phyloP scores from a whole-genome alignment of 768 basidiomycete genomes.

The Hygrophorus pudorinus region DNA sequence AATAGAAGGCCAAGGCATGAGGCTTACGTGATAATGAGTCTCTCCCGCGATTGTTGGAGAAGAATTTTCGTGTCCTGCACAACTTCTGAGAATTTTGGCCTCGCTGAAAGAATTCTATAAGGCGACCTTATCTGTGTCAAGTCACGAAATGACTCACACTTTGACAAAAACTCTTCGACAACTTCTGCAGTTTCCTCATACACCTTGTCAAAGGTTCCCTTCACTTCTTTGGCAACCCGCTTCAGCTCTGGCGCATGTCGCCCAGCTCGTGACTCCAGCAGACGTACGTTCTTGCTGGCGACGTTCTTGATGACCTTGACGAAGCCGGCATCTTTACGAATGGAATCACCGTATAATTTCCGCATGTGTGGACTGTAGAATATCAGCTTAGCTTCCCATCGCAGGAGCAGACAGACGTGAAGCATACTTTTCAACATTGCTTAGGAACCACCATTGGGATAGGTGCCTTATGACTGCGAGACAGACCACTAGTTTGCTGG shows the following conservation, averaged over 20 bases:
- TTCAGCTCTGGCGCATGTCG: slow-evolving; percentile 75
- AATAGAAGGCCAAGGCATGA: not conserved
- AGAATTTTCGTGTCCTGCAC: slow-evolving; percentile 89
- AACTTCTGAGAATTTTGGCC: slow-evolving; percentile 79
- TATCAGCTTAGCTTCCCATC: slow-evolving; percentile 2
- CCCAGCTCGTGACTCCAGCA: slow-evolving; percentile 68
- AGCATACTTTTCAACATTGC: slow-evolving; percentile 79
- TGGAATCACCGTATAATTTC: slow-evolving; percentile 85
- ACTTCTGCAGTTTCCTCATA: slow-evolving; percentile 89
- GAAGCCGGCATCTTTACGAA: slow-evolving; percentile 94
- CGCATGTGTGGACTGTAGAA: slow-evolving; percentile 88
- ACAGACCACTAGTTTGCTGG: slow-evolving; percentile 81
- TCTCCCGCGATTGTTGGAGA: slow-evolving; percentile 83
- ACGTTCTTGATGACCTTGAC: slow-evolving; percentile 97
- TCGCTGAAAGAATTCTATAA: slow-evolving; percentile 39
- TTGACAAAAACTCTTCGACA: slow-evolving; percentile 88
- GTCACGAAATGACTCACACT: slow-evolving; percentile 45
- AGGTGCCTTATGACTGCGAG: slow-evolving; percentile 81
- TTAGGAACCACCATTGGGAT: slow-evolving; percentile 95
- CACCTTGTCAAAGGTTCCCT: slow-evolving; percentile 91
- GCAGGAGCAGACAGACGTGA: slow-evolving; percentile 1
- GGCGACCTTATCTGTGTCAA: not conserved
- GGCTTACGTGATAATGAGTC: slow-evolving; percentile 83
- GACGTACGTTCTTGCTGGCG: slow-evolving; percentile 70
- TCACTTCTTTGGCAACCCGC: slow-evolving; percentile 77